A percentile compares a stretch with the other conserved stretches of the same genome.
Evolutionary conservation across 805 yeast genomes (phyloP).

Genomic region (Candida schatavii): DNA sequence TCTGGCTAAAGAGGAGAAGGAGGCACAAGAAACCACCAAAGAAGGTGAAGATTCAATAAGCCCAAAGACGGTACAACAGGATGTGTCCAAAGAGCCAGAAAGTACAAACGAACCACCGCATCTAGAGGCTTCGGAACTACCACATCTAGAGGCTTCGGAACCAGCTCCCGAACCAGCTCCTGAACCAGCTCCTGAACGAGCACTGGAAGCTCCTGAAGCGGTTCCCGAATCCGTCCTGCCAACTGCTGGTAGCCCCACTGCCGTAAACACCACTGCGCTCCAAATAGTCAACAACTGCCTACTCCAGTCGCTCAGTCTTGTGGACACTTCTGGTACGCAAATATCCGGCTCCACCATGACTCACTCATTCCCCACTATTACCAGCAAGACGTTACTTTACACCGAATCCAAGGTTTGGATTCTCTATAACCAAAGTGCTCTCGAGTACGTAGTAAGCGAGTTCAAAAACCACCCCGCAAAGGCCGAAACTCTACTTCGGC

Average conservation of each 20-base stretch:
- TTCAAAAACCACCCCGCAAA: background rate
- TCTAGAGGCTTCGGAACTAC: no score
- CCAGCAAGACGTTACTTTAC: slow-evolving; percentile 4
- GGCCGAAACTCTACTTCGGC: background rate
- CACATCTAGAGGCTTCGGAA: no score
- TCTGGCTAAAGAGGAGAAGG: background rate
- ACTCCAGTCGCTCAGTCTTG: background rate
- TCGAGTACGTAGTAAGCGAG: slow-evolving; percentile 1
- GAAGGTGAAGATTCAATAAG: background rate
- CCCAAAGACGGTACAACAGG: no score
- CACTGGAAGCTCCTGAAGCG: no score
- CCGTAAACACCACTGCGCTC: no score
- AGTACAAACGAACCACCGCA: no score
- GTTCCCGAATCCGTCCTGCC: no score
- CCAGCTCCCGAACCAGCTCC: no score
- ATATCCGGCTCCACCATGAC: background rate
- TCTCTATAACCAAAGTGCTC: slow-evolving; percentile 6
- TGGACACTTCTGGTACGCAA: slow-evolving; percentile 3
- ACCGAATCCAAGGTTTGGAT: slow-evolving; percentile 5
- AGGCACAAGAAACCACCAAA: slow-evolving; percentile 2
- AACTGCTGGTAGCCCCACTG: no score
- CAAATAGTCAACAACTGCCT: background rate
- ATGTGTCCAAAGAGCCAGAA: no score
- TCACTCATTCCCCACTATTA: background rate
- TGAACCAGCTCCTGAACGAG: no score